Conservation (phyloP, 176 grass and related monocot species). For the Aegilops speltoides region DNA sequence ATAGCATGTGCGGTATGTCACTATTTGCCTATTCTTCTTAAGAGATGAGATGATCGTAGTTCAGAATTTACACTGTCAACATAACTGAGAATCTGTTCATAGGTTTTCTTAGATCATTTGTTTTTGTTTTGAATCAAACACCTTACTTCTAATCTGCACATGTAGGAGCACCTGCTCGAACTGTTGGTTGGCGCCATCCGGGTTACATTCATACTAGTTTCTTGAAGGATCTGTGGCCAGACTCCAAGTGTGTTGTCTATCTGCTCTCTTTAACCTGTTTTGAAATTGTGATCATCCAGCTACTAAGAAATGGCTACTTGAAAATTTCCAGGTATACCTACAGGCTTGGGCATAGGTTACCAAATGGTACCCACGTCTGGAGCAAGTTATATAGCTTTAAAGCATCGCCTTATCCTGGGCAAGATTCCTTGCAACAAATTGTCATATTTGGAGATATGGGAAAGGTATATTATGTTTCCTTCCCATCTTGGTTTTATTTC, state of each 20-base stretch:
- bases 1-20: slow-evolving; percentile 80
- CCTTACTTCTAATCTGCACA: slow-evolving; percentile 30
- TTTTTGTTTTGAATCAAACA: background rate
- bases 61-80: background rate
- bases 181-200: slow-evolving; percentile 95
- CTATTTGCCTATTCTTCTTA: background rate
- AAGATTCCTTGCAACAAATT: slow-evolving; percentile 74
- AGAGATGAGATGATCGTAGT: background rate
- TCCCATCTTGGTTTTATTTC: slow-evolving; percentile 1
- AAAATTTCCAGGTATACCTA: slow-evolving; percentile 66
- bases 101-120: background rate
- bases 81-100: background rate
- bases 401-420: slow-evolving; percentile 84
- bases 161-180: slow-evolving; percentile 68
- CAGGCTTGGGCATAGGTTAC: slow-evolving; percentile 70
- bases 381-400: slow-evolving; percentile 70
- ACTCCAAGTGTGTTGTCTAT: slow-evolving; percentile 44
- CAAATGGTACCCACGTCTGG: slow-evolving; percentile 59
- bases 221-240: slow-evolving; percentile 91
- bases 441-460: slow-evolving; percentile 96
- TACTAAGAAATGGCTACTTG: background rate
- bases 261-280: background rate
- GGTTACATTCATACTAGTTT: slow-evolving; percentile 80
- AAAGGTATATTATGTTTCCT: slow-evolving; percentile 51
- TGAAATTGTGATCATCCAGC: background rate